Conservation (phyloP, 306 rosid genomes). For the Dryas alaskensis region DNA sequence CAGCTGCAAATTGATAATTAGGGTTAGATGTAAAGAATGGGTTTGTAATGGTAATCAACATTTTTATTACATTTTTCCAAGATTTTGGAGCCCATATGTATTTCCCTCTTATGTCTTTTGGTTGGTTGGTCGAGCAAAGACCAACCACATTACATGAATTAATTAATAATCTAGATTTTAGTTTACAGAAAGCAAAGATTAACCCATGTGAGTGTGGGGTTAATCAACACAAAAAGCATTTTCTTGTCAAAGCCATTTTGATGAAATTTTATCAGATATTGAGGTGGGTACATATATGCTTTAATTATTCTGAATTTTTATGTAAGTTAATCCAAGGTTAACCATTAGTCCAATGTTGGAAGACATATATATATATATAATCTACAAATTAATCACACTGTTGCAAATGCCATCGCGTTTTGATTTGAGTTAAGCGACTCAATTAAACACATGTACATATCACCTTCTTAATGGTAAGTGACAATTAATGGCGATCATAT, state of each 20-base stretch:
- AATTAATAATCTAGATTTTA: slow-evolving; percentile 11
- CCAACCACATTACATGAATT: slow-evolving; percentile 5
- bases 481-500: no score
- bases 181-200: slow-evolving; percentile 12
- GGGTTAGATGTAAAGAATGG: slow-evolving; percentile 10
- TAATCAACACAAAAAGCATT: background rate
- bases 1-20: slow-evolving; percentile 18
- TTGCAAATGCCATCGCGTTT: no score
- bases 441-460: no score
- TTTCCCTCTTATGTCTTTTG: background rate
- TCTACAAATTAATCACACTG: no score
- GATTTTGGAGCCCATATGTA: slow-evolving; percentile 17
- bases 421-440: no score
- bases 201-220: slow-evolving; percentile 33
- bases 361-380: no score
- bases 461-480: no score
- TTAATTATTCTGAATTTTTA: no score
- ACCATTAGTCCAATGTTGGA: no score
- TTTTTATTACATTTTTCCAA: background rate
- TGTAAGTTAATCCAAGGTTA: no score
- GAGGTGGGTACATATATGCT: no score
- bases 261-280: background rate
- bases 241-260: background rate
- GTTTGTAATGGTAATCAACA: slow-evolving; percentile 3
- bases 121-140: slow-evolving; percentile 22